Conservation (phyloP, 2,329 filamentous ascomycete species). For the Colletotrichum sp. region DNA sequence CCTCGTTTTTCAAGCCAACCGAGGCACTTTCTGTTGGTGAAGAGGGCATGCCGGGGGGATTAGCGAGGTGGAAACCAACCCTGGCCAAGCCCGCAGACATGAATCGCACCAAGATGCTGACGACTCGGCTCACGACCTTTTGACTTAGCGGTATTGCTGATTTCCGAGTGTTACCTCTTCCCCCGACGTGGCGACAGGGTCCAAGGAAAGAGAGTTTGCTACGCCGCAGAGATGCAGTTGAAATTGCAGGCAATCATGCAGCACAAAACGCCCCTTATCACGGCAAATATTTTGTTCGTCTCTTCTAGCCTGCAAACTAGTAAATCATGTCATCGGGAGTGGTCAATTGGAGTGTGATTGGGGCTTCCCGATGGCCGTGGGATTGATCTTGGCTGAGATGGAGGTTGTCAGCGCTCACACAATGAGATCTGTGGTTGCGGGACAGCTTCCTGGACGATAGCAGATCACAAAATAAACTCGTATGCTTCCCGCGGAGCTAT, state of each 20-base stretch:
- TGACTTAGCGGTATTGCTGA: neutral
- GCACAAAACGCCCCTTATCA: neutral
- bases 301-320: neutral
- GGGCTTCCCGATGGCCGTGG: accelerated
- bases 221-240: neutral
- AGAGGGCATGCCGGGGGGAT: neutral
- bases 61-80: neutral
- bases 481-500: neutral
- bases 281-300: neutral
- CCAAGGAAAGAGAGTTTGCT: neutral
- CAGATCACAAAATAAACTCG: neutral
- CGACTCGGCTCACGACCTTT: neutral
- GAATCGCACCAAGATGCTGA: neutral
- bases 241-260: neutral
- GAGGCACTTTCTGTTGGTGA: neutral
- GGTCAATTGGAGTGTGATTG: neutral
- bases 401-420: neutral
- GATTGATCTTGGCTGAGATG: neutral
- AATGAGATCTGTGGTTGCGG: neutral
- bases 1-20: neutral
- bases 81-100: neutral
- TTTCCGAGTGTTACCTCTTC: neutral
- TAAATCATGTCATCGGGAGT: neutral
- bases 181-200: neutral
- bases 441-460: neutral